These are phyloP conservation scores for Lentinula sp. DNA, from an alignment of 768 basidiomycete genomes.

Conservation along the genomic window DNA sequence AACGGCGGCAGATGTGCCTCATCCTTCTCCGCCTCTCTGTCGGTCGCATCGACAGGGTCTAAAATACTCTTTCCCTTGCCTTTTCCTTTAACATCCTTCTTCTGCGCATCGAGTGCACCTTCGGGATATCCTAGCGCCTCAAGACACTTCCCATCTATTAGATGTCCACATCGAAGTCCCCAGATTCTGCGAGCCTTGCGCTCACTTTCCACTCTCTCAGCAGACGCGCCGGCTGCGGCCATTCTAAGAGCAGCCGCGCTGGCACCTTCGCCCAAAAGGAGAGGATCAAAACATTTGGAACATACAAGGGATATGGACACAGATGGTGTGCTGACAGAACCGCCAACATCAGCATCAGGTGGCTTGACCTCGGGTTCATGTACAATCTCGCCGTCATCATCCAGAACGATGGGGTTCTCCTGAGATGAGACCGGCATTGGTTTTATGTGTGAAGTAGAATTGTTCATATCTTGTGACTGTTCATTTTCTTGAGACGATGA, in stretches of 20 bases:
- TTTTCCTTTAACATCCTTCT: conserved; percentile 27
- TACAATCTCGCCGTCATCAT: conserved; percentile 25
- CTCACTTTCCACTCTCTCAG: conserved; percentile 32
- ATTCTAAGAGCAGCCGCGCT: neutral
- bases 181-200: conserved; percentile 48
- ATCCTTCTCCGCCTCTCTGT: neutral
- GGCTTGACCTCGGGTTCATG: conserved; percentile 17
- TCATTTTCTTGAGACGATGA: conserved; percentile 18
- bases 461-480: conserved; percentile 1
- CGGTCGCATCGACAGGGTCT: conserved; percentile 10
- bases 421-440: conserved; percentile 23
- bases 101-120: conserved; percentile 8
- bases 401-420: conserved; percentile 40
- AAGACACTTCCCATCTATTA: conserved; percentile 74
- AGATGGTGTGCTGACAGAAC: conserved; percentile 8
- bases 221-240: conserved; percentile 34
- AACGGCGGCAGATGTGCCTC: neutral
- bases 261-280: conserved; percentile 36
- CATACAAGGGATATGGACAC: conserved; percentile 45
- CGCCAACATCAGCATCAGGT: conserved; percentile 7
- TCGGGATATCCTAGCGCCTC: conserved; percentile 47
- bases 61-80: conserved; percentile 25
- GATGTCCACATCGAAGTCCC: conserved; percentile 71
- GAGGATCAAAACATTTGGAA: conserved; percentile 58
- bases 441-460: neutral